Conservation (phyloP, 2,329 filamentous ascomycete species). For the Pseudonectria foliicola region DNA sequence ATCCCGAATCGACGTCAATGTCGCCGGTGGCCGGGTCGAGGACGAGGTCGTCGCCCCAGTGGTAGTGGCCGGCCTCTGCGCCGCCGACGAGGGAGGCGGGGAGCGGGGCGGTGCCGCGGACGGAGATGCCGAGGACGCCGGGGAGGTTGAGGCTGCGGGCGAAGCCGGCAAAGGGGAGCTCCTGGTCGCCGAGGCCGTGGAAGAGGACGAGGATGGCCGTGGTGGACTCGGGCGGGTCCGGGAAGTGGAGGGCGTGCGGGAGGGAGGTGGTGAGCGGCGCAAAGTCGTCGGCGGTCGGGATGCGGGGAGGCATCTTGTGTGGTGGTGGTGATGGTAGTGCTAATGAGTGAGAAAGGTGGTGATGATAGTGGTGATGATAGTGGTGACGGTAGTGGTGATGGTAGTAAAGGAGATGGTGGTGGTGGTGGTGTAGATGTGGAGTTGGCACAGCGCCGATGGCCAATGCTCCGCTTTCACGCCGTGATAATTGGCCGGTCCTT, state of each 20-base stretch:
- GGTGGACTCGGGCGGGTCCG: conserved; percentile 50
- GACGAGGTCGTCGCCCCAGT: conserved; percentile 62
- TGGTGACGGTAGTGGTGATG: background rate
- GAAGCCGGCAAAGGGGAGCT: conserved; percentile 61
- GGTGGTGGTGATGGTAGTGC: background rate
- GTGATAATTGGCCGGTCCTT: too few species aligned
- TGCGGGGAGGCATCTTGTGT: conserved; percentile 36
- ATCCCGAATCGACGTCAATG: conserved; percentile 57
- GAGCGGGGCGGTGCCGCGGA: conserved; percentile 63
- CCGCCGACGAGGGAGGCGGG: conserved; percentile 54
- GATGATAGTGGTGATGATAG: conserved; percentile 1
- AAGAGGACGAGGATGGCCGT: conserved; percentile 74
- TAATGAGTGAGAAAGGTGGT: background rate
- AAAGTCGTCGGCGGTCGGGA: conserved; percentile 47
- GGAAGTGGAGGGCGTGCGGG: conserved; percentile 40
- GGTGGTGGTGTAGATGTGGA: background rate
- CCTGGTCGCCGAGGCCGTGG: conserved; percentile 76
- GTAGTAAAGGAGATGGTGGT: background rate
- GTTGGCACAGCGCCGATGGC: too few species aligned
- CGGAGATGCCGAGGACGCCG: conserved; percentile 66
- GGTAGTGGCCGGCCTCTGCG: conserved; percentile 33
- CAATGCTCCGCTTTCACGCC: too few species aligned
- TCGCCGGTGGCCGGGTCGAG: conserved; percentile 44
- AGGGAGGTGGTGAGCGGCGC: conserved; percentile 33
- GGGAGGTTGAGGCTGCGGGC: conserved; percentile 64